These are phyloP conservation scores for Tephrocybe sp. DNA, from an alignment of 768 basidiomycete genomes.

Conservation along the genomic window DNA sequence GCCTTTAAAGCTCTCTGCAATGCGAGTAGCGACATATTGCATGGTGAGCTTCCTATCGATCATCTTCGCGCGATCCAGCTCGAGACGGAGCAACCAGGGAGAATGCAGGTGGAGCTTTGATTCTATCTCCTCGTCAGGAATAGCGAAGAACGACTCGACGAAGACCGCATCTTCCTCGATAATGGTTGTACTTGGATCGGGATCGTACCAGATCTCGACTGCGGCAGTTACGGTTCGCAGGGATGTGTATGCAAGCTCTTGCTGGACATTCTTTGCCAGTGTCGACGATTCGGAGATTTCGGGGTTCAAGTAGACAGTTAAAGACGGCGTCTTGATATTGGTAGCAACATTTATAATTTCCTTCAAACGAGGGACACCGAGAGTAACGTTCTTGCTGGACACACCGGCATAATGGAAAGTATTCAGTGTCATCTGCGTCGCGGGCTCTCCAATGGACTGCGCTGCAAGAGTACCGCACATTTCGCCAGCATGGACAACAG, in stretches of 20 bases:
- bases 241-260: conserved; percentile 91
- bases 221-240: conserved; percentile 91
- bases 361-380: conserved; percentile 98
- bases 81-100: conserved; percentile 95
- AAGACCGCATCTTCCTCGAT: conserved; percentile 96
- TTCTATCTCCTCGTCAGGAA: conserved; percentile 96
- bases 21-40: conserved; percentile 90
- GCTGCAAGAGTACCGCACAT: conserved; percentile 99
- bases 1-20: conserved; percentile 91
- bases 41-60: conserved; percentile 95
- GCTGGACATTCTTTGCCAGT: conserved; percentile 84
- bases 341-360: conserved; percentile 99
- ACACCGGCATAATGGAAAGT: conserved; percentile 99
- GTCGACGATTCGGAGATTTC: conserved; percentile 59
- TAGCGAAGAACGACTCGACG: conserved; percentile 98
- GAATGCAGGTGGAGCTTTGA: conserved; percentile 88
- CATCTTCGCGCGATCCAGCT: conserved; percentile 96
- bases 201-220: conserved; percentile 98
- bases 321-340: conserved; percentile 97
- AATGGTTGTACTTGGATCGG: conserved; percentile 85
- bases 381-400: conserved; percentile 98
- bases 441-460: conserved; percentile 98
- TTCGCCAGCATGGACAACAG: conserved; percentile 90
- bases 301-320: conserved; percentile 85
- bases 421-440: conserved; percentile 99